Evolutionary conservation across 257 asterid species (phyloP).

Genomic region (Linaria vulgaris): DNA sequence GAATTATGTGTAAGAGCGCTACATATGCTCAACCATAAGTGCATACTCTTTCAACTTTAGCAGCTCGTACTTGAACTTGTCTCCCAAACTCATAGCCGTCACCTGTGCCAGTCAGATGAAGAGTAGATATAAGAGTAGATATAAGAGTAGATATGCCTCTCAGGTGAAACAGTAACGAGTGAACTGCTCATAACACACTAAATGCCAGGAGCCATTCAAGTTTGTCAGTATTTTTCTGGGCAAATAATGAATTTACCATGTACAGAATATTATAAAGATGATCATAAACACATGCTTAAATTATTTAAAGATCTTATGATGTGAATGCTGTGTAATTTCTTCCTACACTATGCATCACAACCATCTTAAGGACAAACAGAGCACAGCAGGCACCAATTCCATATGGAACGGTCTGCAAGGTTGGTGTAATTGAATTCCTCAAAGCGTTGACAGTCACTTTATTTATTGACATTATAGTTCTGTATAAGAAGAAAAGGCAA

Average conservation of each 20-base stretch:
- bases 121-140: too few species aligned
- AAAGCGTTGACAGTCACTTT: not conserved
- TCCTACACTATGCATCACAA: constrained; percentile 3
- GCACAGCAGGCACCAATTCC: not conserved
- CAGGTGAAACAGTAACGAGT: constrained; percentile 2
- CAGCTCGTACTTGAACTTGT: constrained; percentile 76
- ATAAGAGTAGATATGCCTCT: constrained; percentile 6
- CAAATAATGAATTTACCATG: constrained; percentile 2
- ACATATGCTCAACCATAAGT: constrained; percentile 20
- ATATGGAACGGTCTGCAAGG: not conserved
- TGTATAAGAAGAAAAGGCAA: not conserved
- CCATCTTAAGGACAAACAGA: constrained; percentile 1
- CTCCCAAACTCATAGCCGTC: constrained; percentile 87
- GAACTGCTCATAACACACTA: constrained; percentile 1
- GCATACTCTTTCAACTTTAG: constrained; percentile 84
- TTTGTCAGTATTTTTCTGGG: constrained; percentile 6
- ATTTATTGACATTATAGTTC: not conserved
- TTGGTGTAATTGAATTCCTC: not conserved
- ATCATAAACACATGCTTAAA: too few species aligned
- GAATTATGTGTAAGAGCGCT: constrained; percentile 18
- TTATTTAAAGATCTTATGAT: not conserved
- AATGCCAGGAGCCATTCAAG: constrained; percentile 19
- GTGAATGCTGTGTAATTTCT: not conserved
- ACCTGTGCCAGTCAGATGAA: constrained; percentile 47
- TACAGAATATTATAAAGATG: not conserved